Conservation (phyloP, 2,329 filamentous ascomycete species). For the Talaromyces sp. region DNA sequence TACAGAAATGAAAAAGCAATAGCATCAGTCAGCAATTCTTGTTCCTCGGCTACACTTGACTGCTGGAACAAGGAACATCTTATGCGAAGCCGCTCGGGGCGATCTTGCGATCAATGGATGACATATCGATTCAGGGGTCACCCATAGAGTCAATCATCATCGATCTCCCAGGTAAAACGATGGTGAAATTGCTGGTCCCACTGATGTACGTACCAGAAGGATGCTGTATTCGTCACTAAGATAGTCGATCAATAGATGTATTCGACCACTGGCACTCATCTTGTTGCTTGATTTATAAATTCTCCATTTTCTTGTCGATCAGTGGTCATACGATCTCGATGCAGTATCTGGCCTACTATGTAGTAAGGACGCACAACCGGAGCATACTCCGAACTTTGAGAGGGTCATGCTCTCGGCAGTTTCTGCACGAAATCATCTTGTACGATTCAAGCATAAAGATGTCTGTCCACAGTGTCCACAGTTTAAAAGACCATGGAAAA, state of each 20-base stretch:
- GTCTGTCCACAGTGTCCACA: background rate
- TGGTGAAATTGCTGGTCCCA: slow-evolving; percentile 8
- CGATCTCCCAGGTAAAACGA: background rate
- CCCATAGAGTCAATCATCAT: background rate
- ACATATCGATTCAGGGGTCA: background rate
- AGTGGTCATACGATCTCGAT: background rate
- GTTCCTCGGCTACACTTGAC: background rate
- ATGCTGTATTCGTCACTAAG: background rate
- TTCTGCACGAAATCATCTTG: slow-evolving; percentile 6
- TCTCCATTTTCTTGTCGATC: background rate
- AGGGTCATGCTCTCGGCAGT: slow-evolving; percentile 7
- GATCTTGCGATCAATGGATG: background rate
- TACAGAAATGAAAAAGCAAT: background rate
- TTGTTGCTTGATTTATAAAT: background rate
- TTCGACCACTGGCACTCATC: background rate
- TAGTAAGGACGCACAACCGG: background rate
- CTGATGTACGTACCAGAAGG: slow-evolving; percentile 1
- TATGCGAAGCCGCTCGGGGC: background rate
- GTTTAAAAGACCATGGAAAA: background rate
- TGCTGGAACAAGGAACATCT: background rate
- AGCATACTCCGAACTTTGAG: background rate
- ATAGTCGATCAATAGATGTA: background rate
- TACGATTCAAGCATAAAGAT: background rate
- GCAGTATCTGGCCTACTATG: background rate
- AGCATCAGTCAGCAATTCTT: background rate